Percentiles rank a stretch among this genome's conserved stretches.
phyloP scores from a whole-genome alignment of 2,329 filamentous ascomycete genomes.

The Rhynchosporium graminicola region DNA sequence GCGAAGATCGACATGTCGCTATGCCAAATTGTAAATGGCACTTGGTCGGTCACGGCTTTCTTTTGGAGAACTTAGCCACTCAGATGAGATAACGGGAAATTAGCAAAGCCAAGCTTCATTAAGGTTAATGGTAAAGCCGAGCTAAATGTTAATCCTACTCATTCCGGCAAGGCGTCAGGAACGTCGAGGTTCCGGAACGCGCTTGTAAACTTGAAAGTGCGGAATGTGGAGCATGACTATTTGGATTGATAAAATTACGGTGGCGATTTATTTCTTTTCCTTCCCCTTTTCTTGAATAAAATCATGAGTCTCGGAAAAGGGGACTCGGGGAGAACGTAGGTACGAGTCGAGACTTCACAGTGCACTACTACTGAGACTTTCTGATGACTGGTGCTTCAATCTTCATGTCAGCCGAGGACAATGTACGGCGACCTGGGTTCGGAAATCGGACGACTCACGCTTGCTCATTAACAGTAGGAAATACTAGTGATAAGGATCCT shows the following conservation, averaged over 20 bases:
- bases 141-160: constrained; percentile 6
- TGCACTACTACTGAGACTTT: too few relatives aligned
- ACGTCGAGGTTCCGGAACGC: neutral
- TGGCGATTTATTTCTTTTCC: neutral
- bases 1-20: neutral
- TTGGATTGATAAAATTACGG: constrained; percentile 12
- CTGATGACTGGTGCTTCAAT: too few relatives aligned
- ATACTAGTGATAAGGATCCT: too few relatives aligned
- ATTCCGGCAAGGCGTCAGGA: constrained; percentile 9
- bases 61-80: neutral
- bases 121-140: constrained; percentile 19
- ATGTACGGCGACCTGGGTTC: too few relatives aligned
- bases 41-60: constrained; percentile 8
- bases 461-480: too few relatives aligned
- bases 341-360: too few relatives aligned
- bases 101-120: constrained; percentile 12
- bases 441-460: too few relatives aligned
- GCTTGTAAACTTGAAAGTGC: neutral
- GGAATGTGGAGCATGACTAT: constrained; percentile 6
- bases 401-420: too few relatives aligned
- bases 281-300: neutral
- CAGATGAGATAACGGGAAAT: neutral
- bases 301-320: neutral
- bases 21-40: neutral
- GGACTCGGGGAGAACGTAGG: neutral